Conservation (phyloP, 2,329 filamentous ascomycete genomes). For the Colletotrichum trifolii region DNA sequence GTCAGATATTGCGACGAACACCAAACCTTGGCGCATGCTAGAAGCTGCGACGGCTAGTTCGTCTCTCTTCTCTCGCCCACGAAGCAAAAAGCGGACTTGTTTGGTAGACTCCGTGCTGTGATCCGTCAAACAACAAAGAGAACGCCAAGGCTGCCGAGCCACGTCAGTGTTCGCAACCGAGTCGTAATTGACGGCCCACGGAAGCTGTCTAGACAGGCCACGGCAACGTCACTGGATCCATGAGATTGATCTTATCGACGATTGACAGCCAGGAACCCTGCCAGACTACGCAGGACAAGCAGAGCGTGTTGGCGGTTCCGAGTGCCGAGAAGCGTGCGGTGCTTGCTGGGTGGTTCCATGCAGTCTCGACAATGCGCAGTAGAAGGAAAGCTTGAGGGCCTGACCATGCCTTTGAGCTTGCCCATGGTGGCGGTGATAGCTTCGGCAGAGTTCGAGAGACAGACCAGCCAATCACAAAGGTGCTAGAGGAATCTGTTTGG, state of each 20-base stretch:
- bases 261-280: neutral
- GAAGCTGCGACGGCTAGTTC: conserved; percentile 7
- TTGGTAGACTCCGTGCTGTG: neutral
- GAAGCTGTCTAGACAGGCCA: conserved; percentile 11
- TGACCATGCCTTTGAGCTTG: conserved; percentile 22
- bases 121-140: neutral
- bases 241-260: neutral
- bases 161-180: conserved; percentile 22
- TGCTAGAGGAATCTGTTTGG: neutral
- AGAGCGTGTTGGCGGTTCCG: neutral
- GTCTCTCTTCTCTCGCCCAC: conserved; percentile 21
- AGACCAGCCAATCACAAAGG: conserved; percentile 6
- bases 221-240: conserved; percentile 2
- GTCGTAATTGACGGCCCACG: neutral
- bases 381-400: conserved; percentile 9
- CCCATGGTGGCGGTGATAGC: conserved; percentile 25
- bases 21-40: neutral
- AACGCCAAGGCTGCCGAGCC: conserved; percentile 17
- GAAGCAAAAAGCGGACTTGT: conserved; percentile 18
- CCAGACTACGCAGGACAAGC: too few relatives aligned
- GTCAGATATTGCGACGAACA: neutral
- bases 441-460: conserved; percentile 5
- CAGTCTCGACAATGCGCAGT: conserved; percentile 1
- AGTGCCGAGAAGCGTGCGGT: conserved; percentile 9
- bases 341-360: conserved; percentile 5